Evolutionary conservation across 129 eudicot genomes (phyloP), one percentile per base, ranked within the genome.

Genomic region (Rutidosis leptorrhynchoides): DNA sequence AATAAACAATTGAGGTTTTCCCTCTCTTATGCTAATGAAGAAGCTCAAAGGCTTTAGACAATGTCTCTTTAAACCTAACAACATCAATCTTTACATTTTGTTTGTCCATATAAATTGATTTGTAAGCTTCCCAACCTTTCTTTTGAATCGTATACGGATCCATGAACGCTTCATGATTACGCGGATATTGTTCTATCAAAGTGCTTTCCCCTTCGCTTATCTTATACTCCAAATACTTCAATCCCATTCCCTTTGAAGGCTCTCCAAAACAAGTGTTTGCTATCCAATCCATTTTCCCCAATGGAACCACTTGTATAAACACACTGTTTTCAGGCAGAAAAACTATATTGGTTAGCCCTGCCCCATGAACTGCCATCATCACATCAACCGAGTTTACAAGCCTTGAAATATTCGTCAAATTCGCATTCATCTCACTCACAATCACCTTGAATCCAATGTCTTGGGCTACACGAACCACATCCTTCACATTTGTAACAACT

Each of bases 291-390:
- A 81, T 19, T 7, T 69, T 77, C 11, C 94, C 96, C 17, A 74
- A 27, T 1, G 93, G 96, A 20, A 87, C 68, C 14, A 91, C 81
- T 73, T 87, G 90, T 46, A 91, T 66, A 23, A 87, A 45, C 52
- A 85, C 82, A 7, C 88, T 90, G 56, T 79, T 81, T 66, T 77
- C 85, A 9, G 94, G 97, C 3, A 87, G 69, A 33, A 80, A 91
- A 40, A 87, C 77, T 78, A 85, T 79, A 45, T 87, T 90, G 29
- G 97, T 87, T 8, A 91, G 46, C 51, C 96, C 97, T 20, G 97
- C 96, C 0, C 97, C 97, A 65, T 91, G 96, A 59, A 91, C 90
- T 19, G 88, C 97, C 76, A 87, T 63, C 80, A 91, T 81, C 69
- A 83, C 96, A 75, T 91, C 97, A 29, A 81, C 78, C 5, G 88